Evolutionary conservation across 2,329 filamentous ascomycete species (phyloP).

Genomic region (Fusarium guadeloupense): DNA sequence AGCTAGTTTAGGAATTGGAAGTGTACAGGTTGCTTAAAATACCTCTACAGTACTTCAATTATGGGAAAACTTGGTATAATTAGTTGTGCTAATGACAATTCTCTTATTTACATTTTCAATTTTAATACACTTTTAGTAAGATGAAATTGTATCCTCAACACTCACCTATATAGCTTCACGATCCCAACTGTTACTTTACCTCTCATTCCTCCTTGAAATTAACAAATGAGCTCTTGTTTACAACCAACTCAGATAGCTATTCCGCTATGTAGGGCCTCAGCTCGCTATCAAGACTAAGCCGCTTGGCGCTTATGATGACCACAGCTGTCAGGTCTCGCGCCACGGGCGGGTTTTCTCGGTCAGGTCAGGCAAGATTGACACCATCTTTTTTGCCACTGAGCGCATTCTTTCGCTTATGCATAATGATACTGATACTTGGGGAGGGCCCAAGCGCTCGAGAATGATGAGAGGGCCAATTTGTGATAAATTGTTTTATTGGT

Average conservation of each 20-base stretch:
- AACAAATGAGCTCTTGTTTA: no score
- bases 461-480: background rate
- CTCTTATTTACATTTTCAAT: no score
- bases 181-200: no score
- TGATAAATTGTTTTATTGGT: background rate
- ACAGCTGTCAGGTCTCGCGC: slow-evolving; percentile 2
- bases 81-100: no score
- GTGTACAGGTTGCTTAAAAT: no score
- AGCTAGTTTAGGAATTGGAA: background rate
- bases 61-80: no score
- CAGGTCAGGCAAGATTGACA: slow-evolving; percentile 12
- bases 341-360: slow-evolving; percentile 1
- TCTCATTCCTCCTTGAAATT: no score
- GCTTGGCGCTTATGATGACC: slow-evolving; percentile 2
- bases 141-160: no score
- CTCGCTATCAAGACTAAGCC: slow-evolving; percentile 5
- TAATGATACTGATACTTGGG: background rate
- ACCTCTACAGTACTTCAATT: no score
- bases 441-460: background rate
- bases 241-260: no score
- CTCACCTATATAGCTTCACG: no score
- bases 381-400: slow-evolving; percentile 5
- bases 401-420: background rate
- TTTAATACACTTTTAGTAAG: no score
- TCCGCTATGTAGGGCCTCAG: slow-evolving; percentile 2